Evolutionary conservation across 179 eudicot species (phyloP).

Genomic region (Gypsophila paniculata): DNA sequence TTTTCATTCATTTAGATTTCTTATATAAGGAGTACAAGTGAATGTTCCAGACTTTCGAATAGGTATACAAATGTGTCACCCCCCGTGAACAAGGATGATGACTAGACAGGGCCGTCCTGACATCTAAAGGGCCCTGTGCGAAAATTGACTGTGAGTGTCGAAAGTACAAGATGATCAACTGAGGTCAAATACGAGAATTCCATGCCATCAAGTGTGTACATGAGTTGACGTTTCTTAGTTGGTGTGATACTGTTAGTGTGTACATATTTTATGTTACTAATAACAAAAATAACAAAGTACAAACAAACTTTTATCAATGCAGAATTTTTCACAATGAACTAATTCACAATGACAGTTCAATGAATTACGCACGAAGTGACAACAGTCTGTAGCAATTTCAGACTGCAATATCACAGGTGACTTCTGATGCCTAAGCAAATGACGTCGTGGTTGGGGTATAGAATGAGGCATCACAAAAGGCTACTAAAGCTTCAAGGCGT

Average conservation of each 20-base stretch:
- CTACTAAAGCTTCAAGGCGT: constrained; percentile 23
- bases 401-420: background rate
- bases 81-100: no score
- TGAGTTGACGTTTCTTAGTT: background rate
- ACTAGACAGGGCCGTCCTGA: no score
- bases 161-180: no score
- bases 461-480: background rate
- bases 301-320: background rate
- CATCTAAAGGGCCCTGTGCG: no score
- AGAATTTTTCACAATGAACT: background rate
- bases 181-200: no score
- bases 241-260: background rate
- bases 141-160: no score
- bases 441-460: background rate
- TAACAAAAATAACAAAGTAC: background rate
- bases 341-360: background rate
- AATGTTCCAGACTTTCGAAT: no score
- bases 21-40: no score
- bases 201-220: background rate
- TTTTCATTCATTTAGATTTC: no score
- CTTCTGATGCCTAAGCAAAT: background rate
- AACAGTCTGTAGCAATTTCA: no score
- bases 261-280: background rate
- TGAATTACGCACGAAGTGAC: background rate
- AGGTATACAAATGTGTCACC: no score